phyloP scores from a whole-genome alignment of 2,329 filamentous ascomycete genomes.

The Sporothrix globosa region DNA sequence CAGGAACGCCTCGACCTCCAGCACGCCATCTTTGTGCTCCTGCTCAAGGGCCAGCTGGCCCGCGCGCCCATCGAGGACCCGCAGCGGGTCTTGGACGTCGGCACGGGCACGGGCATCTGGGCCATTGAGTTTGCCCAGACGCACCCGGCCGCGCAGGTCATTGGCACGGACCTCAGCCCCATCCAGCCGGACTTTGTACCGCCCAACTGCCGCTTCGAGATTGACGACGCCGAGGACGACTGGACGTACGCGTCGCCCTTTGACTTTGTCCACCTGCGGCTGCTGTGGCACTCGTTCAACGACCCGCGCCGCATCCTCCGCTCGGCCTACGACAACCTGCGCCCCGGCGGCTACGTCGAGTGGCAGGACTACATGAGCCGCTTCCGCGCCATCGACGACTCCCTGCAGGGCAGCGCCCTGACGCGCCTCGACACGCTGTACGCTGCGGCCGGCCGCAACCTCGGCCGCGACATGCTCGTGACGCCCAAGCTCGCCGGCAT shows the following conservation, averaged over 20 bases:
- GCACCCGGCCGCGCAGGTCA: conserved; percentile 48
- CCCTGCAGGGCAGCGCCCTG: conserved; percentile 42
- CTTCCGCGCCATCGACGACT: conserved; percentile 43
- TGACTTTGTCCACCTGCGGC: conserved; percentile 62
- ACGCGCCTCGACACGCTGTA: conserved; percentile 42
- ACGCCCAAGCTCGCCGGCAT: conserved; percentile 40
- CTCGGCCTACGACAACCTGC: conserved; percentile 42
- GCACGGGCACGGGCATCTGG: conserved; percentile 34
- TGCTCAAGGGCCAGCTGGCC: conserved; percentile 35
- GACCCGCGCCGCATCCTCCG: conserved; percentile 37
- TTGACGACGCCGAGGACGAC: conserved; percentile 62
- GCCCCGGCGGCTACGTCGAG: conserved; percentile 45
- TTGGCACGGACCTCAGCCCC: conserved; percentile 56
- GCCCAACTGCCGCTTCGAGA: conserved; percentile 65
- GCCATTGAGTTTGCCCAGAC: conserved; percentile 44
- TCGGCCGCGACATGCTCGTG: conserved; percentile 43
- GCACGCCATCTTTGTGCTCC: conserved; percentile 34
- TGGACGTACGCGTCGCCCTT: conserved; percentile 55
- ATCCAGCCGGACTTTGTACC: conserved; percentile 59
- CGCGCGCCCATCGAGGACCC: conserved; percentile 36
- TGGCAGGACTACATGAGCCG: conserved; percentile 45
- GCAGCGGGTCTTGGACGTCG: conserved; percentile 36
- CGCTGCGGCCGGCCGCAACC: conserved; percentile 39
- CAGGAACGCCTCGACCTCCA: conserved; percentile 35
- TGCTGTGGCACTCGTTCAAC: conserved; percentile 37